Evolutionary conservation across 306 rosid species (phyloP).

Genomic region (Prinsepia uniflora): DNA sequence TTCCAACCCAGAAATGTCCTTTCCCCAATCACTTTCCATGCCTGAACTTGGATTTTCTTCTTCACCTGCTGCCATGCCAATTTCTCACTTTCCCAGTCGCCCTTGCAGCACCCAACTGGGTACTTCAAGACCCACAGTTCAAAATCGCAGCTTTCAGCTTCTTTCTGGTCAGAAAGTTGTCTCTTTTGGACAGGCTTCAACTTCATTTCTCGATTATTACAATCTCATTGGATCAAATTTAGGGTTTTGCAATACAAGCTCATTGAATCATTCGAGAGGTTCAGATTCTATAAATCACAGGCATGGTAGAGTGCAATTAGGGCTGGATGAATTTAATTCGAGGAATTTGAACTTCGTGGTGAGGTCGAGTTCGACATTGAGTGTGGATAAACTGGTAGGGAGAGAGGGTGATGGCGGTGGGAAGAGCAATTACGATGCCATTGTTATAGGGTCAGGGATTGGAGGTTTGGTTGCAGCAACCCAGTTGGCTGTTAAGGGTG

Average conservation of each 20-base stretch:
- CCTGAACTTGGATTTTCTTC: conserved; percentile 24
- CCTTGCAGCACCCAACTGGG: conserved; percentile 7
- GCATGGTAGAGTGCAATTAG: conserved; percentile 8
- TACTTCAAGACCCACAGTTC: conserved; percentile 6
- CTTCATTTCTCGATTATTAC: not conserved
- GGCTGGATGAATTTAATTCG: conserved; percentile 11
- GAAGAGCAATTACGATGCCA: conserved; percentile 60
- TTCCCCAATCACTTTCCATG: conserved; percentile 36
- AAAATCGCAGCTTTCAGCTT: conserved; percentile 10
- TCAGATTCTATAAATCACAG: not conserved
- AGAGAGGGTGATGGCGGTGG: conserved; percentile 26
- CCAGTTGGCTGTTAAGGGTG: conserved; percentile 91
- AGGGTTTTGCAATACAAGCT: conserved; percentile 15
- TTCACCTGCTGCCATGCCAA: conserved; percentile 18
- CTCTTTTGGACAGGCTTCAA: no score
- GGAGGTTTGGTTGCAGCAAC: conserved; percentile 94
- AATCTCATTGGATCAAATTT: conserved; percentile 13
- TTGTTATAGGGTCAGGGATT: conserved; percentile 92
- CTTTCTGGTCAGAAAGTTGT: no score
- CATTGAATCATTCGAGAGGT: not conserved
- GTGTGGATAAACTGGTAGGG: conserved; percentile 39
- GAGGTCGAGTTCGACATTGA: conserved; percentile 35
- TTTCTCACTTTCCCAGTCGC: conserved; percentile 19
- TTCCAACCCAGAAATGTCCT: conserved; percentile 28
- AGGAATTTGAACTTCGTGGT: conserved; percentile 28